phyloP scores from a whole-genome alignment of 129 eudicot species.

The Helianthus tuberosus region DNA sequence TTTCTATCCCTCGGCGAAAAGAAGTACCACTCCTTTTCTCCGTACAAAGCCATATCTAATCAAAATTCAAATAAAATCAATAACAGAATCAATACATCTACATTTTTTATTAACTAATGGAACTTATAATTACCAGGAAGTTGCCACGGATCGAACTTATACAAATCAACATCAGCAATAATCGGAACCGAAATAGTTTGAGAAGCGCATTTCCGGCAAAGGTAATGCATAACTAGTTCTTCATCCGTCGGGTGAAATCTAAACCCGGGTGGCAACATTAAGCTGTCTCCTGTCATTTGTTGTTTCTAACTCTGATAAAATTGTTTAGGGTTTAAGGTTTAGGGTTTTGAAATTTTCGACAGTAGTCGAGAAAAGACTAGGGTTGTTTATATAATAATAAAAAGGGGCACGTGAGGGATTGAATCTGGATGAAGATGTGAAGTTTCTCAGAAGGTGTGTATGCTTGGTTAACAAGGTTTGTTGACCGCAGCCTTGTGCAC shows the following conservation, averaged over 20 bases:
- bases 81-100: not conserved
- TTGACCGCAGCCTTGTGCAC: slow-evolving; percentile 16
- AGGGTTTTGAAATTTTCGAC: slow-evolving; percentile 23
- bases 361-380: not conserved
- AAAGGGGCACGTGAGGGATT: slow-evolving; percentile 25
- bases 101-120: not conserved
- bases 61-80: not conserved
- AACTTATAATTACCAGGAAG: slow-evolving; percentile 48
- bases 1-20: slow-evolving; percentile 34
- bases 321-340: not conserved
- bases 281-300: slow-evolving; percentile 17
- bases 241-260: slow-evolving; percentile 31
- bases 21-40: slow-evolving; percentile 44
- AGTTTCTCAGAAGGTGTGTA: slow-evolving; percentile 11
- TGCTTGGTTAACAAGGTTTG: slow-evolving; percentile 28
- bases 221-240: slow-evolving; percentile 57
- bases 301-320: not conserved
- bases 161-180: slow-evolving; percentile 56
- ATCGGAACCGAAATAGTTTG: slow-evolving; percentile 42
- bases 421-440: slow-evolving; percentile 25
- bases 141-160: slow-evolving; percentile 61
- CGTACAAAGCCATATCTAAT: slow-evolving; percentile 29
- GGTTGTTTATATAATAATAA: slow-evolving; percentile 2
- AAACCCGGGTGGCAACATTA: slow-evolving; percentile 54
- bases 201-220: slow-evolving; percentile 47